Evolutionary conservation across 306 rosid species (phyloP), one percentile per base, ranked within the genome.

Genomic region (Dryas alaskensis): DNA sequence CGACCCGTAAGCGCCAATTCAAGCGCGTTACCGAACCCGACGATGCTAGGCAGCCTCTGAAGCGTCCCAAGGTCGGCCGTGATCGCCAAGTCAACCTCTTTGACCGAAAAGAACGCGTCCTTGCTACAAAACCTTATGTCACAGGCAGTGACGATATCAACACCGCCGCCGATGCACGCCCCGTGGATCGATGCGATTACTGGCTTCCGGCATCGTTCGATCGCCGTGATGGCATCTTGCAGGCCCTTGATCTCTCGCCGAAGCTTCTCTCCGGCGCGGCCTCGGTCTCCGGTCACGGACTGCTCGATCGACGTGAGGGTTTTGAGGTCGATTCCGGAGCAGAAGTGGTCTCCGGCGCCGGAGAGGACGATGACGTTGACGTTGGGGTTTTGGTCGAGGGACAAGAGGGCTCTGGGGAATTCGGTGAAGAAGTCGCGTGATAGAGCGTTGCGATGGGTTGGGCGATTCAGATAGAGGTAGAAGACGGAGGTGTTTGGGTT

Each of bases 1-100:
- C 98, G 89, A 69, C 83, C 97, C 1, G 98, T 91, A 72, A 93
- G 79, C 25, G 97, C 94, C 84, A 93, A 67, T 52, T 93, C 98
- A 77, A 83, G 63, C 48, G 98, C 94, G 54, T 80, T 83, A 25
- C 96, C 98, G 39, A 76, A 89, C 27, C 98, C 96, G 25, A 93
- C 92, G 39, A 89, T 85, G 4, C 80, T 25, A 0, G 98, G 97
- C 75, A 93, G 62, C 82, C 98, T 79, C 87, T 93, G 98, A 42
- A 93, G 89, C 47, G 90, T 85, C 55, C 98, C 97, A 0, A 91
- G 87, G 64, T 93, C 98, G 45, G 98, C 96, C 2, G 92, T 86
- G 73, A 91, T 89, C 3, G 84, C 98, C 84, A 91, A 65, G 78
- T 88, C 93, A 10, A 93, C 96, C 85, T 93, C 94, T 74, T 86